Evolutionary conservation across 306 rosid genomes (phyloP).

Genomic region (Cucumis cinereus): DNA sequence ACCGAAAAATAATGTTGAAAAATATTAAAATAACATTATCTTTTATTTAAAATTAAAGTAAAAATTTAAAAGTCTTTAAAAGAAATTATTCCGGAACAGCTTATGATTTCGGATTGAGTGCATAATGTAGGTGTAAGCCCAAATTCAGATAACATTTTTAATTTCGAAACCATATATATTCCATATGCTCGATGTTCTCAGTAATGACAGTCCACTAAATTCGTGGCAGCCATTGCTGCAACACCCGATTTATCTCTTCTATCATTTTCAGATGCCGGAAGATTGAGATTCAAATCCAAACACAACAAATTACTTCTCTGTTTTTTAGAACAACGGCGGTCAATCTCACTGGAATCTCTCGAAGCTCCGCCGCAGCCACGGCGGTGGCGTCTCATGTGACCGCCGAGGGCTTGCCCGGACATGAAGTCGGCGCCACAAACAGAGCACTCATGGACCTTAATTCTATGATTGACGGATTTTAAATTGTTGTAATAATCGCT

Average conservation of each 20-base stretch:
- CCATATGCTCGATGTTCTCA: not conserved
- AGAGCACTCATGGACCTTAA: slow-evolving; percentile 69
- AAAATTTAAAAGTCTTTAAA: too few species aligned
- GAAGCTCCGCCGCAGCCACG: slow-evolving; percentile 27
- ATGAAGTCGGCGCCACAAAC: slow-evolving; percentile 73
- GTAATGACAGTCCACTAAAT: slow-evolving; percentile 5
- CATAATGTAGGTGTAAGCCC: too few species aligned
- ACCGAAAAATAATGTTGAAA: too few species aligned
- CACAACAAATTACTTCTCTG: slow-evolving; percentile 27
- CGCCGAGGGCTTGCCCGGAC: slow-evolving; percentile 88
- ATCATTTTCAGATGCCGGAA: slow-evolving; percentile 89
- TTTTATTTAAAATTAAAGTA: too few species aligned
- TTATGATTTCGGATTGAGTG: too few species aligned
- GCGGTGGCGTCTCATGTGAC: slow-evolving; percentile 86
- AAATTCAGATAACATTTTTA: too few species aligned
- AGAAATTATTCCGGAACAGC: too few species aligned
- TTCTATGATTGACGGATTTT: not conserved
- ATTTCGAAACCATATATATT: too few species aligned
- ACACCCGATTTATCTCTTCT: slow-evolving; percentile 10
- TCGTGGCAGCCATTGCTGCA: not conserved
- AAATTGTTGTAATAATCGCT: not conserved
- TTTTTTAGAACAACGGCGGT: slow-evolving; percentile 28
- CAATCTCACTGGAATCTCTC: slow-evolving; percentile 16
- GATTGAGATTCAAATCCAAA: slow-evolving; percentile 91
- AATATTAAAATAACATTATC: too few species aligned